Base-by-base conservation (phyloP, 495 filamentous ascomycete species). In the Cetradonia linearis region DNA sequence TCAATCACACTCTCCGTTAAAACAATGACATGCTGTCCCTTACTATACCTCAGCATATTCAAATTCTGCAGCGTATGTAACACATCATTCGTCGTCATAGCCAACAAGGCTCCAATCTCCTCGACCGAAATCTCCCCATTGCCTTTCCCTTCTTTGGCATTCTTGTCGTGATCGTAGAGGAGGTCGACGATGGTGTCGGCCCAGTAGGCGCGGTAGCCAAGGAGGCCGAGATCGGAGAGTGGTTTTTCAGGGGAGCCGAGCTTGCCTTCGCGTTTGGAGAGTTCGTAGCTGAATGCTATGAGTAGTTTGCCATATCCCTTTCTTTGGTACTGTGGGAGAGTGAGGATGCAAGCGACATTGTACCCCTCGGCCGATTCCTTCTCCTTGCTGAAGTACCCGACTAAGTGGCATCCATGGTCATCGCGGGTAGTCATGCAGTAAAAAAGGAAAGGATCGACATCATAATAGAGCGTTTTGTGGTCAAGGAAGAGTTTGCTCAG, bases 391-490 rank as follows among this genome's bases (percentile, higher is more conserved):
- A 98, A 98, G 70, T 95, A 98, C 58, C 93, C 93, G 55, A 97
- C 88, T 0, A 98, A 78, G 68, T 97, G 93, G 69, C 86, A 92
- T 11, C 93, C 93, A 54, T 86, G 86, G 50, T 88, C 86, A 61
- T 89, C 87, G 58, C 90, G 83, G 16, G 83, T 86, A 56, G 83
- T 87, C 93, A 98, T 98, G 80, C 91, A 92, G 75, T 98, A 98
- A 78, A 97, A 98, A 11, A 97, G 76, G 73, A 98, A 98, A 10
- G 93, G 93, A 68, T 98, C 93, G 56, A 98, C 93, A 67, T 98
- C 93, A 74, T 97, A 98, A 79, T 96, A 98, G n/a, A 98, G 86
- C 9, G 93, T 97, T 72, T 98, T 98, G 76, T 97, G 93, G 66
- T 97, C 93, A 30, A 98, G 83, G 74, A 98, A 98, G 69, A 96